phyloP scores from a whole-genome alignment of 1,139 yeast genomes.

The Taphrina populina region DNA sequence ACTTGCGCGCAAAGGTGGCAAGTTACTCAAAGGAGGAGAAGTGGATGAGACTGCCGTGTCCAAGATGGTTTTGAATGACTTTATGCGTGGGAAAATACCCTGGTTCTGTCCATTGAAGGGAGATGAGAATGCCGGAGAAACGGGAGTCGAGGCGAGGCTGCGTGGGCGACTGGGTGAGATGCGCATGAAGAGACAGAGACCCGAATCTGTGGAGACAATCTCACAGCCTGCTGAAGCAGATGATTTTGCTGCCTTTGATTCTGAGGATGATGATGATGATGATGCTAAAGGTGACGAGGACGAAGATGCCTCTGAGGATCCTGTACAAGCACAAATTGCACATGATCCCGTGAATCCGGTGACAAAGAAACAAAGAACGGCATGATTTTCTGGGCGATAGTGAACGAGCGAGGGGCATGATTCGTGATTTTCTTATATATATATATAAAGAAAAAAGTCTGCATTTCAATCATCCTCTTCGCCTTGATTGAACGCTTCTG shows the following conservation, averaged over 20 bases:
- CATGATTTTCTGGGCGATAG: no score
- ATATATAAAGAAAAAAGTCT: no score
- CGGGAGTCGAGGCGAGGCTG: slow-evolving; percentile 21
- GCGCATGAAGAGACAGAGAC: slow-evolving; percentile 35
- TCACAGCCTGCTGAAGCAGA: slow-evolving; percentile 38
- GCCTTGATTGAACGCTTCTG: no score
- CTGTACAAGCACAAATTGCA: slow-evolving; percentile 4
- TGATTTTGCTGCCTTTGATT: slow-evolving; percentile 20
- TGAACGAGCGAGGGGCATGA: no score
- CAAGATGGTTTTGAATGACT: slow-evolving; percentile 84
- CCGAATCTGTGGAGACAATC: slow-evolving; percentile 38
- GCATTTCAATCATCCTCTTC: no score
- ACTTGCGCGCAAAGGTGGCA: slow-evolving; percentile 88
- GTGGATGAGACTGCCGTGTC: slow-evolving; percentile 95
- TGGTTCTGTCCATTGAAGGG: slow-evolving; percentile 95
- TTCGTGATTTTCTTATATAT: no score
- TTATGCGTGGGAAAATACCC: slow-evolving; percentile 95
- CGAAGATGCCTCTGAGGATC: background rate
- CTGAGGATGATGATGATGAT: slow-evolving; percentile 12
- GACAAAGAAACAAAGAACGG: no score
- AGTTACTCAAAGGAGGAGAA: slow-evolving; percentile 94
- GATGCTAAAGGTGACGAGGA: slow-evolving; percentile 10
- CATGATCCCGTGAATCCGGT: no score
- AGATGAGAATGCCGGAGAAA: slow-evolving; percentile 35
- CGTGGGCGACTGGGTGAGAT: slow-evolving; percentile 30